Evolutionary conservation across 164 flowering plant species (phyloP).

Genomic region (Malania oleifera): DNA sequence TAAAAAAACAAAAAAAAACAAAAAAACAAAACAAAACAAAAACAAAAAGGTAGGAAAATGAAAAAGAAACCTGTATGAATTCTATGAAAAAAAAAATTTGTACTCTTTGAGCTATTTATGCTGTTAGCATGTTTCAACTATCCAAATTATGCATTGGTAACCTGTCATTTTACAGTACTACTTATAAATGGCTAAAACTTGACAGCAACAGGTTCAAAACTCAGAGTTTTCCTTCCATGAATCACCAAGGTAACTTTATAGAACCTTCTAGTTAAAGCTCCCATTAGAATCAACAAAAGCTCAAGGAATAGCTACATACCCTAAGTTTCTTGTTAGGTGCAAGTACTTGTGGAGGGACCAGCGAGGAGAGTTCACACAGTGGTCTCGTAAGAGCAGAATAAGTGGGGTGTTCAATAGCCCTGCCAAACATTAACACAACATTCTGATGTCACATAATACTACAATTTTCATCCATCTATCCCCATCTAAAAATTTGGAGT

Average conservation of each 20-base stretch:
- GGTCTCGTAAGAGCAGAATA: conserved; percentile 97
- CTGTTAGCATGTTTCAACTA: too few species aligned
- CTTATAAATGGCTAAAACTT: too few species aligned
- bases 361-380: conserved; percentile 86
- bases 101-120: too few species aligned
- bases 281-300: background rate
- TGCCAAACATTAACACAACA: conserved; percentile 29
- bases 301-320: conserved; percentile 36
- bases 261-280: background rate
- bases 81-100: too few species aligned
- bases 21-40: too few species aligned
- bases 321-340: conserved; percentile 85
- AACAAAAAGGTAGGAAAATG: too few species aligned
- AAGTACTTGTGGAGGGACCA: conserved; percentile 82
- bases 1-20: too few species aligned
- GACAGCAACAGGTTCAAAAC: background rate
- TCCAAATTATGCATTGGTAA: too few species aligned
- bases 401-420: conserved; percentile 98
- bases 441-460: background rate
- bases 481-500: background rate
- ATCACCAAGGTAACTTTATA: too few species aligned
- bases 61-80: too few species aligned
- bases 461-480: background rate
- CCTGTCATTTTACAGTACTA: too few species aligned
- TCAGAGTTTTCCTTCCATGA: background rate